phyloP scores from a whole-genome alignment of 2,329 filamentous ascomycete species.

The Neonectria neomacrospora region DNA sequence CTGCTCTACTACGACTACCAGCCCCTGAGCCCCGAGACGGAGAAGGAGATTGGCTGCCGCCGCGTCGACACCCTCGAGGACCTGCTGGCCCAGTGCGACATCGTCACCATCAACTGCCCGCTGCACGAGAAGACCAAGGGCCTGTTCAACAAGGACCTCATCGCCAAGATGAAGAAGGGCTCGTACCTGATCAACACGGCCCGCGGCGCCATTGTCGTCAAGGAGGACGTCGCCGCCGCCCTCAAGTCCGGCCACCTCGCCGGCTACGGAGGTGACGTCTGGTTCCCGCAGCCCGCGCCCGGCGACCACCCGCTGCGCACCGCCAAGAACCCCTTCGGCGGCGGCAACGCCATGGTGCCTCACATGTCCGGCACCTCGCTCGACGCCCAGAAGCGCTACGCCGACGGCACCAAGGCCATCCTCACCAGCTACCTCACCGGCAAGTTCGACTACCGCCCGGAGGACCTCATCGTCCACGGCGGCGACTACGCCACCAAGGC shows the following conservation, averaged over 20 bases:
- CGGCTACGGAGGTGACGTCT: conserved; percentile 89
- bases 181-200: conserved; percentile 99
- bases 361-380: conserved; percentile 99
- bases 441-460: conserved; percentile 84
- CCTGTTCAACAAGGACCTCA: conserved; percentile 98
- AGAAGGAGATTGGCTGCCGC: conserved; percentile 95
- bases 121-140: conserved; percentile 97
- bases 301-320: conserved; percentile 92
- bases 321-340: conserved; percentile 93
- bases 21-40: conserved; percentile 83
- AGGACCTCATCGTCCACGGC: conserved; percentile 90
- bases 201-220: conserved; percentile 98
- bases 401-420: conserved; percentile 88
- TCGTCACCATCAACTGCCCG: conserved; percentile 99
- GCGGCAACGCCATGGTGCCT: conserved; percentile 97
- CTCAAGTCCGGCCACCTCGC: conserved; percentile 91
- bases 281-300: conserved; percentile 98
- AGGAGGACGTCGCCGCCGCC: conserved; percentile 96
- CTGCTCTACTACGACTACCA: conserved; percentile 99
- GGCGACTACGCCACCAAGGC: conserved; percentile 97
- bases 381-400: conserved; percentile 94
- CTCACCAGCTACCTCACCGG: conserved; percentile 91
- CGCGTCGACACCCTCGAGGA: conserved; percentile 92
- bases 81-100: conserved; percentile 91
- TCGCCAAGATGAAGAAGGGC: conserved; percentile 98